phyloP scores from a whole-genome alignment of 2,329 filamentous ascomycete genomes.

The Trichocomaceae sp. region DNA sequence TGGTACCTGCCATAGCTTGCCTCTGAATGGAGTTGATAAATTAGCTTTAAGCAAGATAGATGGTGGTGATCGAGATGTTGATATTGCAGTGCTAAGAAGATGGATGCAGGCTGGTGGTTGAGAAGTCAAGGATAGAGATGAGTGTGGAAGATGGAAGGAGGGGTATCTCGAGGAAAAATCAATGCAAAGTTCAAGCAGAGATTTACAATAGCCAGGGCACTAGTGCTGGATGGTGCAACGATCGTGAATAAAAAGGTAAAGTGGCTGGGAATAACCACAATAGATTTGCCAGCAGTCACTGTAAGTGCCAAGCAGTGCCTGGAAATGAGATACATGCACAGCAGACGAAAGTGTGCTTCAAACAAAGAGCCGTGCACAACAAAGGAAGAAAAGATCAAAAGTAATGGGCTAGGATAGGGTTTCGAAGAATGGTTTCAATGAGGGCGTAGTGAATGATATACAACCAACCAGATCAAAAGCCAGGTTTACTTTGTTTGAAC shows the following conservation, averaged over 20 bases:
- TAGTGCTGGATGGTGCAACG: neutral
- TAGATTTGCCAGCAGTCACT: neutral
- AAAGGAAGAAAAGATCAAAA: neutral
- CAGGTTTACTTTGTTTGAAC: neutral
- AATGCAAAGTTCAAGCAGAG: neutral
- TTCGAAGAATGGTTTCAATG: neutral
- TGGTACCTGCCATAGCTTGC: slow-evolving; percentile 32
- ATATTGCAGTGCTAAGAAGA: slow-evolving; percentile 1
- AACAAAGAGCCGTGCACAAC: neutral
- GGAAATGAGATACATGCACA: neutral
- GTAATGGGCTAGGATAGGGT: neutral
- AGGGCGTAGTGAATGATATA: neutral
- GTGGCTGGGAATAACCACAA: neutral
- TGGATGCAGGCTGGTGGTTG: neutral
- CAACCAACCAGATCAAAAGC: neutral
- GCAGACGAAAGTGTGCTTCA: neutral
- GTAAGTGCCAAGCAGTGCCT: neutral
- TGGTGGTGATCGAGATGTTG: neutral
- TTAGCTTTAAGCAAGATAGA: neutral
- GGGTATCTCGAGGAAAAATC: neutral
- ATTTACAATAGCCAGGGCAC: neutral
- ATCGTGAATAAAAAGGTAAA: neutral
- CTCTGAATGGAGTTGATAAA: slow-evolving; percentile 14
- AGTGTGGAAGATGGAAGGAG: slow-evolving; percentile 1
- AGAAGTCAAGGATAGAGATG: neutral